Evolutionary conservation across 768 basidiomycete species (phyloP).

Genomic region (Sporobolomyces roseus): DNA sequence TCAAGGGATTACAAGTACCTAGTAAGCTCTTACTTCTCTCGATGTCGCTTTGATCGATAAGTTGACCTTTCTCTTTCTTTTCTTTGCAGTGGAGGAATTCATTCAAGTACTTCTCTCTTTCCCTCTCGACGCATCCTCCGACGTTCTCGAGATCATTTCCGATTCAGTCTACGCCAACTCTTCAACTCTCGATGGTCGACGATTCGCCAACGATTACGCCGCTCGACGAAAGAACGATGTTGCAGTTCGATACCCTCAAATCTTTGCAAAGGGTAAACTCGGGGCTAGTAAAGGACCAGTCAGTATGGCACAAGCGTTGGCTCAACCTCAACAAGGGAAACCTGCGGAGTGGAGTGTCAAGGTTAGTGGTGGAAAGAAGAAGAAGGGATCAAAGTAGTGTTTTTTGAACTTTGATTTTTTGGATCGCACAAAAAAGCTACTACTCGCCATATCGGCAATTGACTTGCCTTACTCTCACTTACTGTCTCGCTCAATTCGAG

Average conservation of each 20-base stretch:
- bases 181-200: constrained; percentile 86
- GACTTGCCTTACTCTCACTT: neutral
- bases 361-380: constrained; percentile 81
- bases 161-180: constrained; percentile 93
- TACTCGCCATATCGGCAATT: neutral
- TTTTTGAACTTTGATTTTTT: neutral
- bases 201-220: constrained; percentile 90
- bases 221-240: constrained; percentile 80
- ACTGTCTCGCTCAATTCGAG: neutral
- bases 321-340: constrained; percentile 71
- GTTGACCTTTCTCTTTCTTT: constrained; percentile 16
- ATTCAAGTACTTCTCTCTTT: constrained; percentile 91
- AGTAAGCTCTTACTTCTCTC: constrained; percentile 52
- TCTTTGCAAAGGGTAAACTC: constrained; percentile 27
- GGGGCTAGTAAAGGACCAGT: constrained; percentile 21
- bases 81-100: constrained; percentile 79
- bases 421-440: neutral
- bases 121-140: constrained; percentile 77
- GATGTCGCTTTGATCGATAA: neutral
- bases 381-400: constrained; percentile 58
- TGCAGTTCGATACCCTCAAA: constrained; percentile 46
- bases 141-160: constrained; percentile 81
- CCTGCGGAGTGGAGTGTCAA: constrained; percentile 76
- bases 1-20: constrained; percentile 67
- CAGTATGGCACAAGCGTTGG: constrained; percentile 62